Base-by-base conservation (phyloP, 768 basidiomycete genomes). In the Amylocystis lapponica region DNA sequence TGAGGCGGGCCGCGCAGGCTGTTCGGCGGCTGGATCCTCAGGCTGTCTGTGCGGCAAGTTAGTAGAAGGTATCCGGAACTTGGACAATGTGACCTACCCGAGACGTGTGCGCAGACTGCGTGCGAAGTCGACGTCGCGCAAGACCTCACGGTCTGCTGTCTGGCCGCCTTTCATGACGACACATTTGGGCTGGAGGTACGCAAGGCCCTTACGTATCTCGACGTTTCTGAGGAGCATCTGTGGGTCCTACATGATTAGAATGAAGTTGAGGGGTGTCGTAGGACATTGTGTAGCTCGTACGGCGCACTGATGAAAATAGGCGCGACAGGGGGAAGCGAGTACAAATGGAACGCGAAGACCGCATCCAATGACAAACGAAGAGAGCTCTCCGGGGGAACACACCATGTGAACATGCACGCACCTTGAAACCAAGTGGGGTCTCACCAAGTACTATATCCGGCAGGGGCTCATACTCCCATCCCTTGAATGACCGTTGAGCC, bases 401-500 rank as follows among this genome's bases (percentile, higher is more conserved):
- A 39, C 17, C 35, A 17, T 16, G 29, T 30, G 26, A 36, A 12
- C 21, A 9, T n/a, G 13, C 6, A 44, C 50, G 29, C 39, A 89
- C 93, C 71, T 97, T 97, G 56, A 67, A 86, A 8, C 94, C 94
- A 23, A 94, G 66, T 3, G 76, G 76, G 1, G 92, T 95, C 16
- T 73, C 76, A 7, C 85, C 87, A 14, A 97, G 70, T 37, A 72
- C 71, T 16, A 97, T 50, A 33, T 78, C 70, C 1, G 77, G 75
- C 22, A 96, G 58, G 19, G 70, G 64, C 41, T 75, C 76, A 50
- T 83, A 90, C 57, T 97, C n/a, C 94, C 49, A 94, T 80, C 2
- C 86, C 94, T 27, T 74, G 72, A 25, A 94, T 60, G 3, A 64
- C 71, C 2, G 69, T 74, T 12, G 66, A 59, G n/a, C 94, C 94